These are phyloP conservation scores for Suhomyces kunorum DNA, from an alignment of 1,139 yeast genomes.

Conservation along the genomic window DNA sequence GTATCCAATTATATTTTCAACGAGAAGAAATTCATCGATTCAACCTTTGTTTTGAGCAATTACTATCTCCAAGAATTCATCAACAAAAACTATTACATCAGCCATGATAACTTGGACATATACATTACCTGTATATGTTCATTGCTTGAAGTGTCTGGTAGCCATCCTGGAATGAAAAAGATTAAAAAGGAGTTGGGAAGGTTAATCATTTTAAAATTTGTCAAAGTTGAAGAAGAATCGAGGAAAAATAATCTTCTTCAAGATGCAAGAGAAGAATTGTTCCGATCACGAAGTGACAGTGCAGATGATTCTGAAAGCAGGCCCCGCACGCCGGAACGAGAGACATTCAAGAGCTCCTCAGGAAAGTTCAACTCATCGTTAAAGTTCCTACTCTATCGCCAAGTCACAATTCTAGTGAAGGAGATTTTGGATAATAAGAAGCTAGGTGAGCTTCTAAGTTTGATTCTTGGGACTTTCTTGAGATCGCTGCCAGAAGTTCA, in stretches of 20 bases:
- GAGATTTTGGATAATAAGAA: slow-evolving; percentile 34
- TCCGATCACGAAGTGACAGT: no score
- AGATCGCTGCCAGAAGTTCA: slow-evolving; percentile 21
- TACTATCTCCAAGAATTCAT: slow-evolving; percentile 23
- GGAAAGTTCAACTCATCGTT: slow-evolving; percentile 16
- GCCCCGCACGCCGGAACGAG: slow-evolving; percentile 3
- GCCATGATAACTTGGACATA: slow-evolving; percentile 26
- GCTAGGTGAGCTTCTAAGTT: slow-evolving; percentile 32
- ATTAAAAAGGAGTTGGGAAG: slow-evolving; percentile 32
- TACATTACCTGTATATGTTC: slow-evolving; percentile 35
- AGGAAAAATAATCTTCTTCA: not conserved
- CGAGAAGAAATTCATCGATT: slow-evolving; percentile 34
- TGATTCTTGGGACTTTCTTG: slow-evolving; percentile 35
- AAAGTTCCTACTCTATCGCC: slow-evolving; percentile 45
- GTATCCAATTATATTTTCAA: slow-evolving; percentile 40
- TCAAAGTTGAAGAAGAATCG: slow-evolving; percentile 9
- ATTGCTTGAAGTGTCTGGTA: slow-evolving; percentile 31
- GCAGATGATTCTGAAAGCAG: not conserved
- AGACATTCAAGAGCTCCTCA: slow-evolving; percentile 1
- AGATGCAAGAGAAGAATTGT: not conserved
- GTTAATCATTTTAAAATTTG: slow-evolving; percentile 29
- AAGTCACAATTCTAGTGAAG: slow-evolving; percentile 38
- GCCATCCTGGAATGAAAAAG: slow-evolving; percentile 16
- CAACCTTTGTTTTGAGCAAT: slow-evolving; percentile 27
- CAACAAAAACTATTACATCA: slow-evolving; percentile 25